Base-by-base conservation (phyloP, 345 rosid species). In the Boechera stricta region DNA sequence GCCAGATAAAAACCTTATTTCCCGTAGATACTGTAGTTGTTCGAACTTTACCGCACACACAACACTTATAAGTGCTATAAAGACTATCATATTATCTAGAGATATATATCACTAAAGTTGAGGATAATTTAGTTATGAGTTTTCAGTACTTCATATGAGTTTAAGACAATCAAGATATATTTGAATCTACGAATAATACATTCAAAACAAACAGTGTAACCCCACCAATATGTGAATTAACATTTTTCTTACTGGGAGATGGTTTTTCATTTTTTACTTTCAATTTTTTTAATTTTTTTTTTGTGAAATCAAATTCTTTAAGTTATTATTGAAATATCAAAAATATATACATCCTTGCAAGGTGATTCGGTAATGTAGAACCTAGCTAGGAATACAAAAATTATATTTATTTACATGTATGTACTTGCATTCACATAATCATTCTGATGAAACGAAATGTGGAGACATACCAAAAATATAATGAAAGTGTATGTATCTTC, bases 401-500 rank as follows among this genome's bases (percentile, higher is more conserved):
- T 1, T 21, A 31, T 31, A 31, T 31, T 3, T 7, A 11, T 28
- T 28, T 54, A 48, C 28, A 67, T 49, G n/a, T 67, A 59, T 28
- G 26, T 68, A 52, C 7, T 24, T 61, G 31, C 39, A 10, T 44
- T 68, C 55, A 26, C 71, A 63, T 77, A 71, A 64, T 77, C 76
- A 77, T 71, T 77, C 64, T 32, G 8, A 49, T 31, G 38, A 38
- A 64, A 48, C 13, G 29, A 77, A 77, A 63, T 55, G 66, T 36
- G 32, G 65, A 69, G 71, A 56, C 80, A 64, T 64, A 38, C 42
- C 15, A 26, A 54, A 64, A 49, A 48, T 65, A 39, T 29, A 6
- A 41, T 66, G 67, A 65, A 65, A 77, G 48, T 78, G 33, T 18
- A 58, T 18, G 55, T 72, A 72, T 65, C 73, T 72, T 78, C 73